Evolutionary conservation across 371 early-diverging fungal species (phyloP), one percentile per base, ranked within the genome.

Genomic region (Scutellospora calospora): DNA sequence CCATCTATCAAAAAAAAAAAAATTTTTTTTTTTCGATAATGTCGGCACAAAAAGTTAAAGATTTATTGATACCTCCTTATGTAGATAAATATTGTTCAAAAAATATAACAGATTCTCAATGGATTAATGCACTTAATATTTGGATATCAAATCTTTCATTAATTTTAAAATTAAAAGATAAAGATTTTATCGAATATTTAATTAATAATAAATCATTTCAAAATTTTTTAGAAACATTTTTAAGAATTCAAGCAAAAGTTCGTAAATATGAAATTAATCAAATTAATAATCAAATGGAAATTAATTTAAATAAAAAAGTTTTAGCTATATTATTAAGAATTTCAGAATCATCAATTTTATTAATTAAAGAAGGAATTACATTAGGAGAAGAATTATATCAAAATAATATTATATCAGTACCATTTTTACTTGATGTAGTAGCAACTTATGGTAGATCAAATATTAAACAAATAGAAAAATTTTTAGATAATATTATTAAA

Each of bases 361-460:
- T n/a, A 9, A 41, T 8, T 25, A 38, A 41, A 55, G 14, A 76
- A 29, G 14, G 18, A 51, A 75, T 31, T 35, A 73, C 55, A 31
- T 51, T 63, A 6, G 45, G 63, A 29, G 72, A 73, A 18, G 66
- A 27, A 29, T 41, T 78, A 29, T 62, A 71, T 27, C 35, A 25
- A 22, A 35, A 45, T 25, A 72, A 72, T 25, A 11, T 63, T 45
- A 71, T 87, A 31, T 83, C 86, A 1, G 83, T 85, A 1, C 83
- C 86, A 25, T 83, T 84, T 6, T 82, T 88, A 22, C 65, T 86
- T 75, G 85, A 85, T 59, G 81, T 88, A 29, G 86, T 86, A 14
- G 82, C 85, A 11, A 85, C 87, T 9, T 90, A 88, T 79, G 81
- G 84, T 38, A 82, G 82, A 54, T 84, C 88, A 0, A 89, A 90